Conservation (phyloP, 2,329 filamentous ascomycete species). For the Neopestalotiopsis sp. region DNA sequence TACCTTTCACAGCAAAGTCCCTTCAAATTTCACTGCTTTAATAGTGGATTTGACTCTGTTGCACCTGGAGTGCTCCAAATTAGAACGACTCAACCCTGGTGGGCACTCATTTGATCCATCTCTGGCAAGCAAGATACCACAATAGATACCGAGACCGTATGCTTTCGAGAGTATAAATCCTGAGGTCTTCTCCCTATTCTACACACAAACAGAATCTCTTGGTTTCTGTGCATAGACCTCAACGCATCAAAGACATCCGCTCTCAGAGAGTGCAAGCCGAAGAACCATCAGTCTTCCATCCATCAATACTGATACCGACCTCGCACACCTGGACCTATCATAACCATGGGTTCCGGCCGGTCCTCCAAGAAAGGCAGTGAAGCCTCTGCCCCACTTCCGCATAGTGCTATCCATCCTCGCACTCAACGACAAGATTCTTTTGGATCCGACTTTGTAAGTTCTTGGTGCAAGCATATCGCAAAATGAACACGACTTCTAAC, state of each 20-base stretch:
- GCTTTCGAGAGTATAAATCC: slow-evolving; percentile 21
- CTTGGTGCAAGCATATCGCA: not conserved
- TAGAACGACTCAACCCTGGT: slow-evolving; percentile 28
- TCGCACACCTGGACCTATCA: slow-evolving; percentile 1
- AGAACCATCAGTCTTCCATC: not conserved
- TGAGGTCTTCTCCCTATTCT: slow-evolving; percentile 6
- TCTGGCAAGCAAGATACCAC: slow-evolving; percentile 8
- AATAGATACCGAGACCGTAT: not conserved
- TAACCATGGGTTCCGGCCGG: slow-evolving; percentile 31
- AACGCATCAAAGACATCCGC: not conserved
- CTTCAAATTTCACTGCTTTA: slow-evolving; percentile 19
- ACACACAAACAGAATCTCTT: not conserved
- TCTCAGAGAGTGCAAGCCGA: not conserved
- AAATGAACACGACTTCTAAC: not conserved
- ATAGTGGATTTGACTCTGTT: slow-evolving; percentile 23
- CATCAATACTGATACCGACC: not conserved
- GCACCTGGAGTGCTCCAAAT: slow-evolving; percentile 31
- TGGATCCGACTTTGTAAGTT: slow-evolving; percentile 26
- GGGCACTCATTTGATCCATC: slow-evolving; percentile 30
- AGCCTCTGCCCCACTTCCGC: slow-evolving; percentile 25
- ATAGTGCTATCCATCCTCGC: slow-evolving; percentile 24
- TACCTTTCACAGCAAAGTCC: slow-evolving; percentile 15
- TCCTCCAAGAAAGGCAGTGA: slow-evolving; percentile 16
- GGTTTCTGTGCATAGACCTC: not conserved
- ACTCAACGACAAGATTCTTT: slow-evolving; percentile 31